Base-by-base conservation (phyloP, 1,139 yeast species). In the Blastobotrys malaysiensis region DNA sequence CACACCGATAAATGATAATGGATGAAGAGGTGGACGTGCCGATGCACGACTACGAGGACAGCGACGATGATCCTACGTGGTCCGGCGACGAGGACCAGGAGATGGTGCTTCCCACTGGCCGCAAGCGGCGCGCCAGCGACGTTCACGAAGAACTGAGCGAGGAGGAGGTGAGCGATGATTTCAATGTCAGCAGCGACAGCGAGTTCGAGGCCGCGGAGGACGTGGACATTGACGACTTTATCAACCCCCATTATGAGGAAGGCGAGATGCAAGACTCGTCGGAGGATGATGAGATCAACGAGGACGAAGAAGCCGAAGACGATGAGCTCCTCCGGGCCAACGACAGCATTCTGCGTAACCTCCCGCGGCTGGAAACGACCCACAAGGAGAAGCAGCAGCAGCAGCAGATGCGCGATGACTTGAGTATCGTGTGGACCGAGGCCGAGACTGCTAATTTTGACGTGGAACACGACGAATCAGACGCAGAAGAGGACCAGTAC, bases 261-360 rank as follows among this genome's bases (percentile, higher is more conserved):
- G 39, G 39, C 4, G 39, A 16, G 16, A 31, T 31, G 39, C 39
- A n/a, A 7, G 39, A 31, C 21, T 43, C 22, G n/a, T 43, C 22
- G 9, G 24, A 45, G 20, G 46, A 52, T 1, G 46, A 39, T 20
- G 22, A 39, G 9, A 45, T 21, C 4, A 36, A 45, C 20, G 52
- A 51, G 3, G 57, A 54, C 24, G 49, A 45, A 9, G 57, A 52
- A 22, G 51, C 46, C 20, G 57, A 54, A 45, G 57, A 54, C 13
- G 57, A 52, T n/a, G 39, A 31, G n/a, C 16, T 31, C 16, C 7
- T 31, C 7, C 11, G 16, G n/a, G 39, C 39, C 11, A 36, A 44
- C 44, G 49, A 52, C 19, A 45, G 26, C 21, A 26, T 36, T 4
- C 43, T 45, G 43, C 39, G 39, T 2, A 31, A n/a, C 16, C 39